Conservation (phyloP, 192 early-diverging fungal species). For the Entrophospora sp. region DNA sequence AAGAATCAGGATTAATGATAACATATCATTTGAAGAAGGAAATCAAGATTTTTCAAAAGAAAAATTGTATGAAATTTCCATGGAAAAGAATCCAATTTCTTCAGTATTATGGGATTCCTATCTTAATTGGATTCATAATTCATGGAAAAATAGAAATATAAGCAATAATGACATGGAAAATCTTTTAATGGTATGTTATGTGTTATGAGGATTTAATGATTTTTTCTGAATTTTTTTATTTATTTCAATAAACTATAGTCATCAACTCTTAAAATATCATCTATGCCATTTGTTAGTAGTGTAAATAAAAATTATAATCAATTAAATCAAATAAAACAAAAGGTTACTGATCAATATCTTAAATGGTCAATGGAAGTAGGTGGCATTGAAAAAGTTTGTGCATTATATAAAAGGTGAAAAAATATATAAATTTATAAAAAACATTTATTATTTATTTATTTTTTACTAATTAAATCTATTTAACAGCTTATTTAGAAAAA, state of each 20-base stretch:
- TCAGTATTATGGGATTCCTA: slow-evolving; percentile 2
- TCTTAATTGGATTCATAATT: background rate
- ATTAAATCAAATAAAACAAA: background rate
- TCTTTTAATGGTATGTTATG: background rate
- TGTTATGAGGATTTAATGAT: background rate
- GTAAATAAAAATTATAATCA: background rate
- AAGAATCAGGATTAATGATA: background rate
- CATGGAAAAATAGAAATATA: background rate
- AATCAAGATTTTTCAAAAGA: background rate
- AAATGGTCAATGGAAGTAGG: background rate
- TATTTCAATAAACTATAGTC: background rate
- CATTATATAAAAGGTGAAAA: slow-evolving; percentile 6
- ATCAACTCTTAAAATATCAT: background rate
- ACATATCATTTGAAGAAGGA: background rate
- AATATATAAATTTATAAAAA: background rate
- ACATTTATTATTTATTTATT: background rate
- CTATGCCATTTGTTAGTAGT: background rate
- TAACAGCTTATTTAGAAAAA: background rate
- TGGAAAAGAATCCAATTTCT: background rate
- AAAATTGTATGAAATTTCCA: background rate
- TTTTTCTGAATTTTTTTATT: background rate
- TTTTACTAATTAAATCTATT: background rate
- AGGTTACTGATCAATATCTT: background rate
- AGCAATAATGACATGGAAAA: background rate
- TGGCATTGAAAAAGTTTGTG: background rate